These are phyloP conservation scores for Leccinum subtestaceum DNA, from an alignment of 768 basidiomycete genomes.

Conservation along the genomic window DNA sequence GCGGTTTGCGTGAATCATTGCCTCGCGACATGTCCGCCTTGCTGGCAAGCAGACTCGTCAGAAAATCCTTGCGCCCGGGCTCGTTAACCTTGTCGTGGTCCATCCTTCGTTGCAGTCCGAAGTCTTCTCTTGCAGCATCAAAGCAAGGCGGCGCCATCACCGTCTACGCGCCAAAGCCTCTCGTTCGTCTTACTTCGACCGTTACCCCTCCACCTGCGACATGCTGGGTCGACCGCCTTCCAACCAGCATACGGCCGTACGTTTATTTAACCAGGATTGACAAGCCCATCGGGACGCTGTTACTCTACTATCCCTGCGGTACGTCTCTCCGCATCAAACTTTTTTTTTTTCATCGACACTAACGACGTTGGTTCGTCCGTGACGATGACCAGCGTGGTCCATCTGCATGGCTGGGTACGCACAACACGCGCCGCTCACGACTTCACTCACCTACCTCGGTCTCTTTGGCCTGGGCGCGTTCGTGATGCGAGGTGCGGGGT, in stretches of 20 bases:
- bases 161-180: background rate
- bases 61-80: background rate
- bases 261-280: slow-evolving; percentile 84
- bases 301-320: slow-evolving; percentile 96
- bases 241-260: slow-evolving; percentile 67
- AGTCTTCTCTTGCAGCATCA: background rate
- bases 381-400: slow-evolving; percentile 77
- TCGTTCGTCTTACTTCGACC: slow-evolving; percentile 19
- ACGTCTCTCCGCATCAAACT: slow-evolving; percentile 28
- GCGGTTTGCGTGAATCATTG: background rate
- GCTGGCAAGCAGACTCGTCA: slow-evolving; percentile 6
- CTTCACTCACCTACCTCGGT: slow-evolving; percentile 70
- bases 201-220: slow-evolving; percentile 30
- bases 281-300: slow-evolving; percentile 91
- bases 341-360: background rate
- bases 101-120: background rate
- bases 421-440: slow-evolving; percentile 58
- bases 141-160: background rate
- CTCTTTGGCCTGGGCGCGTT: slow-evolving; percentile 89
- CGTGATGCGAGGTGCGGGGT: slow-evolving; percentile 97
- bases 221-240: slow-evolving; percentile 66
- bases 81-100: background rate
- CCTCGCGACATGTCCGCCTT: slow-evolving; percentile 9
- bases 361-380: background rate
- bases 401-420: slow-evolving; percentile 96